Evolutionary conservation across 31 red algal genomes (phyloP).

Genomic region (Bonnemaisonia californica): DNA sequence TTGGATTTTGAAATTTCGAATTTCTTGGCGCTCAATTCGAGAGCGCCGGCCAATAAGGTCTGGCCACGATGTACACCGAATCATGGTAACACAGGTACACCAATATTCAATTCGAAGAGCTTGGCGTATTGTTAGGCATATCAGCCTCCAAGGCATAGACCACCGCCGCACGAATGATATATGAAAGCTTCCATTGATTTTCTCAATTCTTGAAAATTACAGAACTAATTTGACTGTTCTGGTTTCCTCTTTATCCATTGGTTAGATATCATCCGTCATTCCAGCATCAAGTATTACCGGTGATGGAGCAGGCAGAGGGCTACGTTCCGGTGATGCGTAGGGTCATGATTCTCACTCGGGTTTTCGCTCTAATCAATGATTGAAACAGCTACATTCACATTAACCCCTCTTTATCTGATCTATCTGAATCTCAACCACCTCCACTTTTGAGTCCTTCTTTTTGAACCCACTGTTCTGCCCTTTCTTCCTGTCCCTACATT

Average conservation of each 20-base stretch:
- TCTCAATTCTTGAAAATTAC: constrained; percentile 64
- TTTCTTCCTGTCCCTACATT: constrained; percentile 21
- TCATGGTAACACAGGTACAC: too few relatives aligned
- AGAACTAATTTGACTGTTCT: constrained; percentile 12
- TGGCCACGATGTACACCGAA: too few relatives aligned
- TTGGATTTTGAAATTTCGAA: too few relatives aligned
- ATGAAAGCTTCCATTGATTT: constrained; percentile 78
- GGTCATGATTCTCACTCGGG: not conserved
- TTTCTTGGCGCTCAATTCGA: too few relatives aligned
- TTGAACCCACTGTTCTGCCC: not conserved
- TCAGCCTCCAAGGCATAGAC: constrained; percentile 69
- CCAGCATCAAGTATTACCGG: constrained; percentile 18
- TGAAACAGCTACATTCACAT: not conserved
- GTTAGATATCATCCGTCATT: constrained; percentile 27
- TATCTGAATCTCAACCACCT: constrained; percentile 28
- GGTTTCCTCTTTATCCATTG: constrained; percentile 1
- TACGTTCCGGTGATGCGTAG: not conserved
- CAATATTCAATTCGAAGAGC: constrained; percentile 78
- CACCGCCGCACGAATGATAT: constrained; percentile 75
- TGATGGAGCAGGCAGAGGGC: not conserved
- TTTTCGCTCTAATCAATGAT: not conserved
- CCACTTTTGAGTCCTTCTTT: not conserved
- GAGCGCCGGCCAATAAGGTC: too few relatives aligned
- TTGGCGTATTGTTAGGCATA: constrained; percentile 73
- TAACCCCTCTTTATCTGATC: constrained; percentile 15